A percentile compares a stretch with the other conserved stretches of the same genome.
phyloP scores from a whole-genome alignment of 306 rosid species.

The Dalbergia oliveri region DNA sequence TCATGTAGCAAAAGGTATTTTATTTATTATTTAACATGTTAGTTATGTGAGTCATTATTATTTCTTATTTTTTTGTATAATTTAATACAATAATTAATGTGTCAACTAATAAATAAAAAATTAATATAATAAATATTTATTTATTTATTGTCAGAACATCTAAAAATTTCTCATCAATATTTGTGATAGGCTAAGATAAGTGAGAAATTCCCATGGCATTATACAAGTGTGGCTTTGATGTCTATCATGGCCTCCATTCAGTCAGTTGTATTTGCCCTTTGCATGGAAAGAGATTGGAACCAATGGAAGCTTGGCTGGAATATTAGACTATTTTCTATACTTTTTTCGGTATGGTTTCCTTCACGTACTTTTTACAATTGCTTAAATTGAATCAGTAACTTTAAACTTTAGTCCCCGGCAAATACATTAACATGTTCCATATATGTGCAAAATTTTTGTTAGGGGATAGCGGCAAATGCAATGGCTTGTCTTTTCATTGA shows the following conservation, averaged over 20 bases:
- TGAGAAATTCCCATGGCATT: slow-evolving; percentile 45
- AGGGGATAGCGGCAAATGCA: slow-evolving; percentile 46
- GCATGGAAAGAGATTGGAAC: slow-evolving; percentile 42
- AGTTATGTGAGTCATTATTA: too few species aligned
- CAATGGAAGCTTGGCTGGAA: slow-evolving; percentile 50
- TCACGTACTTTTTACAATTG: too few species aligned
- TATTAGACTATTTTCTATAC: slow-evolving; percentile 29
- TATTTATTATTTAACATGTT: too few species aligned
- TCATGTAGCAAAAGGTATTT: too few species aligned
- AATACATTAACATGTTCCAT: background rate
- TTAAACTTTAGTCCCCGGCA: too few species aligned
- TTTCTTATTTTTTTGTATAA: too few species aligned
- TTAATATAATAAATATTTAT: too few species aligned
- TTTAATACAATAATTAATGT: too few species aligned
- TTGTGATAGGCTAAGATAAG: slow-evolving; percentile 45
- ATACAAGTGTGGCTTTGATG: slow-evolving; percentile 52
- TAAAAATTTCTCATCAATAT: too few species aligned
- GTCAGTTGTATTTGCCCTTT: slow-evolving; percentile 37
- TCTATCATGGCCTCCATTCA: slow-evolving; percentile 48
- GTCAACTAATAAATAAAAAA: too few species aligned
- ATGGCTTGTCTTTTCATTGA: slow-evolving; percentile 31
- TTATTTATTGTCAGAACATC: too few species aligned
- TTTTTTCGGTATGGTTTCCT: slow-evolving; percentile 14
- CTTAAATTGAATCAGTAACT: too few species aligned
- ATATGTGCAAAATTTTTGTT: background rate